A percentile compares a stretch with the other conserved stretches of the same genome.
Conservation (phyloP, 495 filamentous ascomycete genomes). For the Bacidia gigantensis region DNA sequence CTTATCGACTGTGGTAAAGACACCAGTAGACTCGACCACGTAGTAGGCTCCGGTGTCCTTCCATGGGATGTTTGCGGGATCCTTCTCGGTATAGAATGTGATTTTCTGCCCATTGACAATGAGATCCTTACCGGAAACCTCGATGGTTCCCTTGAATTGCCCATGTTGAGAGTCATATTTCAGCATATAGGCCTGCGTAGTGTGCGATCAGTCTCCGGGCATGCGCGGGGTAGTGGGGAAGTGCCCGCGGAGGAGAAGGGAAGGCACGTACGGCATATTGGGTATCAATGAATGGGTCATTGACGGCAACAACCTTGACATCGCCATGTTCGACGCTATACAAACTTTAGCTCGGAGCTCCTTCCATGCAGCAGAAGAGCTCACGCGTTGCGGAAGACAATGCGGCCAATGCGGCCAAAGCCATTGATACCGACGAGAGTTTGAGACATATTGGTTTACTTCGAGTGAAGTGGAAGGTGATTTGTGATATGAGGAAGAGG, state of each 20-base stretch:
- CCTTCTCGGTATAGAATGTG: conserved; percentile 88
- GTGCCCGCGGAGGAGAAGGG: not conserved
- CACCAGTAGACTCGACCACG: conserved; percentile 97
- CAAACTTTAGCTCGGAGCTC: conserved; percentile 13
- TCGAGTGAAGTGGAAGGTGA: not conserved
- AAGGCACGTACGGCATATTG: conserved; percentile 81
- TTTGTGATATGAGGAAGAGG: not conserved
- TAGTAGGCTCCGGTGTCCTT: conserved; percentile 76
- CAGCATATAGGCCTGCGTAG: conserved; percentile 84
- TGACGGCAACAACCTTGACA: conserved; percentile 86
- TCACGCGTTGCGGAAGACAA: conserved; percentile 80
- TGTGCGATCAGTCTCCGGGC: not conserved
- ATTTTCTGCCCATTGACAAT: conserved; percentile 89
- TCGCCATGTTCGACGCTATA: conserved; percentile 70
- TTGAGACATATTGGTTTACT: conserved; percentile 9
- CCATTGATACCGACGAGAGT: conserved; percentile 81
- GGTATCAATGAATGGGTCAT: conserved; percentile 98
- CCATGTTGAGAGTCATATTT: conserved; percentile 98
- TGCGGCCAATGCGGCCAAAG: conserved; percentile 97
- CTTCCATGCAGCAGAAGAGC: conserved; percentile 21
- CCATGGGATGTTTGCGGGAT: conserved; percentile 90
- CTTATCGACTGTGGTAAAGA: conserved; percentile 98
- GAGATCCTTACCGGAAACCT: conserved; percentile 60
- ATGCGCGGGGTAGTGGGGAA: not conserved
- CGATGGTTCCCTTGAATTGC: conserved; percentile 82